Evolutionary conservation across 768 basidiomycete genomes (phyloP), one percentile per base, ranked within the genome.

Genomic region (Leccinum subgranulosum): DNA sequence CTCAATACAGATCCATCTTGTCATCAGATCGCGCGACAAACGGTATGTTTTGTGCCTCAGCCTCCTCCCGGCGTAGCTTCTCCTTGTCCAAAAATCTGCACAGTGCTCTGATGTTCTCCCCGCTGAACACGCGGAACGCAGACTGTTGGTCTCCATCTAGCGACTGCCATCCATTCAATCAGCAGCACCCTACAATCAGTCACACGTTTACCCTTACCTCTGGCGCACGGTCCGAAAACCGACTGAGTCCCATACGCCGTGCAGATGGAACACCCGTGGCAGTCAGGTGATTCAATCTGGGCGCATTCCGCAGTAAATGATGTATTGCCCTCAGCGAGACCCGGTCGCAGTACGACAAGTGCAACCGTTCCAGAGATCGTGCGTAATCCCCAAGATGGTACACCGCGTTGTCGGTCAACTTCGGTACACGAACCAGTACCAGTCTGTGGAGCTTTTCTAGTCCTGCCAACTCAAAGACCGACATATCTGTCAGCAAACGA

Each of bases 301-400:
- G 73, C 21, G 88, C 78, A 54, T 79, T 77, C 57, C 80, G 81
- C 51, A 95, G 71, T 14, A 95, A 73, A 49, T 82, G 78, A 60
- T 91, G 88, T 31, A 93, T 75, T 9, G 90, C 89, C 45, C 85
- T 81, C 39, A 95, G 81, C 27, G 88, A 85, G 54, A 98, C 75
- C 55, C 84, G 80, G 64, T 88, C 86, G 75, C 94, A 98, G 69
- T 93, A 92, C 28, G 90, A 90, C 36, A 98, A 74, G 66, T 97
- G 88, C 49, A 96, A 78, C 25, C 92, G 83, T 66, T 94, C 90
- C 63, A 97, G 76, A 33, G 77, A 77, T 29, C 68, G 75, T 34
- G 78, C 82, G 72, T 92, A 84, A 64, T 92, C 89, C 14, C 86
- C 89, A 9, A 96, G 80, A 23, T 88, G 79, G 72, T 85, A 85